phyloP scores from a whole-genome alignment of 148 eudicot species.

The Agrostemma githago region DNA sequence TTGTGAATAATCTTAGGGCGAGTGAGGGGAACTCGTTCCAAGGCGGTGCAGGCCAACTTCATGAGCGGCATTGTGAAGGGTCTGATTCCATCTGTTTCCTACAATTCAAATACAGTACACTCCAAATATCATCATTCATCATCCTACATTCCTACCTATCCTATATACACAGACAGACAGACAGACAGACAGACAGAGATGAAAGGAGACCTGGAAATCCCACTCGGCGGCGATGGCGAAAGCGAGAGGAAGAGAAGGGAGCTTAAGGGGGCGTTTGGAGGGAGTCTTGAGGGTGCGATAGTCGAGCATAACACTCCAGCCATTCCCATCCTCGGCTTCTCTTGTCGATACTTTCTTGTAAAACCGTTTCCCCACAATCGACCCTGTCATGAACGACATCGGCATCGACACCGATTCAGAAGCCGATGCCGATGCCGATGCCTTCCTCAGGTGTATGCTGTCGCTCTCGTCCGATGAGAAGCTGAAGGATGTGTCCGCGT shows the following conservation, averaged over 20 bases:
- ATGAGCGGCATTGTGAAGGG: conserved; percentile 96
- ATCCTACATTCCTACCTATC: neutral
- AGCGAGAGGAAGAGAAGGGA: conserved; percentile 70
- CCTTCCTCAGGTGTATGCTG: conserved; percentile 31
- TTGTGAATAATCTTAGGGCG: conserved; percentile 63
- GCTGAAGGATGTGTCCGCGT: conserved; percentile 40
- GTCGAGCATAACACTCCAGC: conserved; percentile 90
- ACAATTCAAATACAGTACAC: conserved; percentile 26
- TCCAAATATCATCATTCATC: conserved; percentile 5
- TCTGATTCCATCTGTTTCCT: conserved; percentile 89
- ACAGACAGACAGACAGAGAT: neutral
- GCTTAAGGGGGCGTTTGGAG: conserved; percentile 61
- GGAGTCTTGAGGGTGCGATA: conserved; percentile 86
- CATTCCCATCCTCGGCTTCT: conserved; percentile 76
- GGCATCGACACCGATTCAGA: conserved; percentile 77
- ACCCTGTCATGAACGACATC: conserved; percentile 84
- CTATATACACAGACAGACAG: too few species aligned
- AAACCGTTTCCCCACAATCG: conserved; percentile 75
- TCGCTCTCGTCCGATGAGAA: conserved; percentile 36
- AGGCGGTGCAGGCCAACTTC: conserved; percentile 86
- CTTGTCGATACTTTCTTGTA: conserved; percentile 70
- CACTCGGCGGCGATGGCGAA: conserved; percentile 90
- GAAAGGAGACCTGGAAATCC: conserved; percentile 66
- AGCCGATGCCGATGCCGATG: conserved; percentile 26
- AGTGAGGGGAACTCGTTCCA: conserved; percentile 85